phyloP scores from a whole-genome alignment of 345 rosid species.

The Eucalyptus curtisii region DNA sequence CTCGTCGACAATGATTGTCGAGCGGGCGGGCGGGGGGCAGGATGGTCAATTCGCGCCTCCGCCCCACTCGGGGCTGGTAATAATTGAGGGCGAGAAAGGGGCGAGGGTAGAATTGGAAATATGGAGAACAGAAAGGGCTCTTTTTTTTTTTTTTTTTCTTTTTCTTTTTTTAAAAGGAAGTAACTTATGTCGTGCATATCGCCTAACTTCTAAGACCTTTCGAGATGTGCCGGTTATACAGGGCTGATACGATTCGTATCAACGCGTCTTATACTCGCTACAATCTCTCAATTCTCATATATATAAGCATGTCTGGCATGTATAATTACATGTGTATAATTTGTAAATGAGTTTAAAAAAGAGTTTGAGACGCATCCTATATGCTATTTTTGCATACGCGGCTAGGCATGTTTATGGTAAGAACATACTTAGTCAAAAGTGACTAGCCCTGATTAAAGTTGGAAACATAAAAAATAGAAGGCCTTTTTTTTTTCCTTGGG shows the following conservation, averaged over 20 bases:
- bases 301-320: too few species aligned
- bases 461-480: too few species aligned
- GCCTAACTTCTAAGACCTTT: not conserved
- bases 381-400: accelerated
- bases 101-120: not conserved
- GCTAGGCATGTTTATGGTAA: too few species aligned
- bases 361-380: too few species aligned
- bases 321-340: too few species aligned
- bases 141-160: accelerated
- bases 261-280: not conserved
- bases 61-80: not conserved
- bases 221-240: not conserved
- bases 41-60: not conserved
- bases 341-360: too few species aligned
- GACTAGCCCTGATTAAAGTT: too few species aligned
- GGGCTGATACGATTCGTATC: not conserved
- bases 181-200: not conserved
- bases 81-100: not conserved
- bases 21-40: not conserved
- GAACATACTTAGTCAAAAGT: too few species aligned
- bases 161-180: accelerated
- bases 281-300: too few species aligned
- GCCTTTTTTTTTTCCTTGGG: too few species aligned
- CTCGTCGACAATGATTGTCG: not conserved
- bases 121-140: too few species aligned